phyloP scores from a whole-genome alignment of 2,329 filamentous ascomycete genomes.

The Stemphylium vesicarium region DNA sequence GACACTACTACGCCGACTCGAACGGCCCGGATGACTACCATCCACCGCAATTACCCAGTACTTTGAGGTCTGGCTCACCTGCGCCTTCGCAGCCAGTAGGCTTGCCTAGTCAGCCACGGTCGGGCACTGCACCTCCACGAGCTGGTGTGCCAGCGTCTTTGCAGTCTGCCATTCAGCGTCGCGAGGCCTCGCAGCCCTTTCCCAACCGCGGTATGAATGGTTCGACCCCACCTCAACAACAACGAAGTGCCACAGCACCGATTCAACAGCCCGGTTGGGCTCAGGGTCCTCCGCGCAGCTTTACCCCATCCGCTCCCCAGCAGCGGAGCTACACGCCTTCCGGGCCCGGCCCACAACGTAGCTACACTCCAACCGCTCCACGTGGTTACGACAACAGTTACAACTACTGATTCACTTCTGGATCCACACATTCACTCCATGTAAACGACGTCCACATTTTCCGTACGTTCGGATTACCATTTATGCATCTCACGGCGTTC shows the following conservation, averaged over 20 bases:
- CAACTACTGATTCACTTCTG: constrained; percentile 21
- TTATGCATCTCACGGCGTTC: constrained; percentile 25
- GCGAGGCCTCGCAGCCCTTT: constrained; percentile 43
- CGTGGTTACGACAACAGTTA: constrained; percentile 28
- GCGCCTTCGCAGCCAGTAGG: constrained; percentile 29
- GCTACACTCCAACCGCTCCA: constrained; percentile 25
- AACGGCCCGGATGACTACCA: constrained; percentile 29
- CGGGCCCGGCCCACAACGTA: not conserved
- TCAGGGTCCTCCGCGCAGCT: constrained; percentile 27
- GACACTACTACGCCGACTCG: constrained; percentile 28
- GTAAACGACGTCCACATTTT: not conserved
- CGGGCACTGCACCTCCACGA: constrained; percentile 36
- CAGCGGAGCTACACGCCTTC: constrained; percentile 11
- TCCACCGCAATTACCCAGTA: constrained; percentile 33
- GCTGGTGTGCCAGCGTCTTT: constrained; percentile 40
- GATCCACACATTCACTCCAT: not conserved
- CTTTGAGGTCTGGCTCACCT: constrained; percentile 39
- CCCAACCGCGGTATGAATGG: constrained; percentile 36
- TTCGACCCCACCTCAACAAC: constrained; percentile 29
- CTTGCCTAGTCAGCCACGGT: constrained; percentile 26
- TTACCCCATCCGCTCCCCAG: constrained; percentile 16
- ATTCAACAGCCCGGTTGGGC: constrained; percentile 39
- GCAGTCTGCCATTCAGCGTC: constrained; percentile 47
- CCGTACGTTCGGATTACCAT: constrained; percentile 15
- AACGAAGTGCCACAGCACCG: constrained; percentile 45